These are phyloP conservation scores for Pseudocercospora pini-densiflorae DNA, from an alignment of 2,329 filamentous ascomycete species.

Conservation along the genomic window DNA sequence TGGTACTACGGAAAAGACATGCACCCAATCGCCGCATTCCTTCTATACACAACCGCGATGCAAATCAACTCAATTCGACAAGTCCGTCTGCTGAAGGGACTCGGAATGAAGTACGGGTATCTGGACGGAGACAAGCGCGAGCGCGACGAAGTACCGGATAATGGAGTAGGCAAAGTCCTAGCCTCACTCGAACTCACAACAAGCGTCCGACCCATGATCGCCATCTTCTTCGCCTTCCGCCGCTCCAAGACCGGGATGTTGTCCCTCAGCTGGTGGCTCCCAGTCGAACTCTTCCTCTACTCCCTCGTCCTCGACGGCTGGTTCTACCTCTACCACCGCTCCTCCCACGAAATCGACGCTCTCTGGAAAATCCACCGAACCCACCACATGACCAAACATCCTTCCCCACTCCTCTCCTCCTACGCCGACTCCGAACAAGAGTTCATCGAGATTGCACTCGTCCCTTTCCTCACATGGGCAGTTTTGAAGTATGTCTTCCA, in stretches of 20 bases:
- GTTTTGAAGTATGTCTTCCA: conserved; percentile 44
- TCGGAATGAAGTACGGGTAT: conserved; percentile 47
- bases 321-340: conserved; percentile 52
- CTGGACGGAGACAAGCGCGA: conserved; percentile 51
- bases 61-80: conserved; percentile 48
- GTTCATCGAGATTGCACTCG: conserved; percentile 49
- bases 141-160: conserved; percentile 49
- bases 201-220: conserved; percentile 27
- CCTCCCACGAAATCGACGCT: conserved; percentile 47
- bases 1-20: conserved; percentile 41
- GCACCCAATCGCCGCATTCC: conserved; percentile 37
- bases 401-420: conserved; percentile 48
- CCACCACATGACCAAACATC: conserved; percentile 53
- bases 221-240: conserved; percentile 28
- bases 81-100: conserved; percentile 43
- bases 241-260: conserved; percentile 14
- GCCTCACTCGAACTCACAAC: conserved; percentile 27
- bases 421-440: conserved; percentile 52
- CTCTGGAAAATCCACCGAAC: conserved; percentile 53
- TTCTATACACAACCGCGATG: conserved; percentile 46
- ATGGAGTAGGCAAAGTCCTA: conserved; percentile 31
- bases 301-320: conserved; percentile 51
- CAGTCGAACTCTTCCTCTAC: conserved; percentile 48
- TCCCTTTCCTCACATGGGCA: conserved; percentile 47
- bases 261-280: conserved; percentile 42